Base-by-base conservation (phyloP, 768 basidiomycete species). In the Macrolepiota albuminosa region DNA sequence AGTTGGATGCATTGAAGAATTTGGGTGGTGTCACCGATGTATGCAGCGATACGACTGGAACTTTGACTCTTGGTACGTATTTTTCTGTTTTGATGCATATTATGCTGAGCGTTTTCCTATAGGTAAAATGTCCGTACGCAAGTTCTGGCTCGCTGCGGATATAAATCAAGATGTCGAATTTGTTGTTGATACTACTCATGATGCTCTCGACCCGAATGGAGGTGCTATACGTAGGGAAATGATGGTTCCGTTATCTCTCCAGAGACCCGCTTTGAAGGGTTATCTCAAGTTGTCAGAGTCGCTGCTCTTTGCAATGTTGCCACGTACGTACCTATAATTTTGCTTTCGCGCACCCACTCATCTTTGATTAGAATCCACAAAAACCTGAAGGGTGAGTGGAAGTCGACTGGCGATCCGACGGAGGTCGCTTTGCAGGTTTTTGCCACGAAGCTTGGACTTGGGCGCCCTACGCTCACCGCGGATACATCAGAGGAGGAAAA, bases 1-100 rank as follows among this genome's bases (percentile, higher is more conserved):
- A 83, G 56, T 78, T 88, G 61, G 84, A 86, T 63, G 84, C 85
- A 14, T 75, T 87, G 61, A 84, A 87, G 66, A 84, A 80, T 53
- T 67, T 88, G 43, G 83, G 84, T 11, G 82, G 79, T 9, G 84
- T 87, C 8, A 75, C 73, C 4, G 73, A 77, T 64, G 73, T 78
- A 42, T 87, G 85, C 67, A 84, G 83, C 26, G 86, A 88, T 69
- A 87, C 87, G 69, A 88, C 86, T 0, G 86, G 86, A 29, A 88
- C 86, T 18, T 68, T 84, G 34, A 83, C 82, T 2, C 69, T 76
- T 1, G 73, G 73, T 70, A 31, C 51, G 64, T 61, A 47, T 3
- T 16, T 1, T 8, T 8, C 29, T 21, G 21, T 34, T 1, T 11
- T 37, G 48, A 0, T 18, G 2, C 2, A 11, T 50, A 0, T 29